A percentile compares a stretch with the other conserved stretches of the same genome.
Conservation (phyloP, 352 stramenopile genomes). For the Pythium rishiriense region DNA sequence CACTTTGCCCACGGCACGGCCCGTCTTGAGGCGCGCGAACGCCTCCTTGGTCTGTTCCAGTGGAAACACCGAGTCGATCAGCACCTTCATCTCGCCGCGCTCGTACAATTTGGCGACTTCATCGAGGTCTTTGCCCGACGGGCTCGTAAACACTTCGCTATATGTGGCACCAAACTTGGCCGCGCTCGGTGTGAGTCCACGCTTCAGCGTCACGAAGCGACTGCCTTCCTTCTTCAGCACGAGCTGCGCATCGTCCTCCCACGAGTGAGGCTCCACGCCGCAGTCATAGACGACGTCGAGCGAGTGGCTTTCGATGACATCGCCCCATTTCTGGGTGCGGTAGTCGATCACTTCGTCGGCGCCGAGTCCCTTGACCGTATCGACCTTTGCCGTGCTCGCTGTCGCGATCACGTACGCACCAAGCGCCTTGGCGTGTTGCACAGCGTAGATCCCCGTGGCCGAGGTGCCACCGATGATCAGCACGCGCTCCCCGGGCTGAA, state of each 20-base stretch:
- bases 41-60: slow-evolving; percentile 44
- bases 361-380: slow-evolving; percentile 37
- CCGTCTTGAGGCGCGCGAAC: slow-evolving; percentile 39
- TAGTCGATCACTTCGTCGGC: slow-evolving; percentile 53
- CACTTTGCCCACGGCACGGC: slow-evolving; percentile 33
- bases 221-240: slow-evolving; percentile 34
- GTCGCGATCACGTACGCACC: slow-evolving; percentile 31
- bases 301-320: slow-evolving; percentile 7
- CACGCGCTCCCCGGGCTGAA: slow-evolving; percentile 19
- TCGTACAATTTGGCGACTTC: slow-evolving; percentile 39
- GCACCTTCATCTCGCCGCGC: slow-evolving; percentile 29
- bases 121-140: slow-evolving; percentile 30
- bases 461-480: slow-evolving; percentile 14
- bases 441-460: slow-evolving; percentile 34
- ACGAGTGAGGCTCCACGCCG: slow-evolving; percentile 25
- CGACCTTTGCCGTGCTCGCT: slow-evolving; percentile 35
- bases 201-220: slow-evolving; percentile 36
- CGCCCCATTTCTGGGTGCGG: slow-evolving; percentile 31
- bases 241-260: slow-evolving; percentile 36
- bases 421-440: slow-evolving; percentile 43
- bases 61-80: slow-evolving; percentile 37
- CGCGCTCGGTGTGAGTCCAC: slow-evolving; percentile 41
- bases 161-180: slow-evolving; percentile 48
- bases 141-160: slow-evolving; percentile 13
- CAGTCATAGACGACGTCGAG: slow-evolving; percentile 28